A percentile compares a stretch with the other conserved stretches of the same genome.
Conservation (phyloP, 2,329 filamentous ascomycete genomes). For the Herpotrichia juniperi region DNA sequence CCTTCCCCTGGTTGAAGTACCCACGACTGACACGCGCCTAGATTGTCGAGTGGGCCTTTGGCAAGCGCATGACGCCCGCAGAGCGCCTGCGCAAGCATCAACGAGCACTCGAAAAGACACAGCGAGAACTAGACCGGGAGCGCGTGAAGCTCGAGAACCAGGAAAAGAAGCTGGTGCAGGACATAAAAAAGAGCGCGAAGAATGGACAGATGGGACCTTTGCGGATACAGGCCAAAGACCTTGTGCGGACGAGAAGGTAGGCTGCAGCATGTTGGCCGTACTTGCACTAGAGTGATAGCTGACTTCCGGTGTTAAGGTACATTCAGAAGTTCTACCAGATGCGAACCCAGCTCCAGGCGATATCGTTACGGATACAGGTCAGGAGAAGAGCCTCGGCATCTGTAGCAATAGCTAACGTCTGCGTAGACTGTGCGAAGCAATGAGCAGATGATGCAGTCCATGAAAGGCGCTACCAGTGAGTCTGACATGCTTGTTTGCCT, state of each 20-base stretch:
- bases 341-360: conserved; percentile 95
- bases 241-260: conserved; percentile 86
- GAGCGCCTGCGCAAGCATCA: conserved; percentile 93
- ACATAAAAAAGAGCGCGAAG: conserved; percentile 98
- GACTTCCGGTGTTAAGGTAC: conserved; percentile 62
- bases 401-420: conserved; percentile 20
- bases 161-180: conserved; percentile 93
- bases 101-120: conserved; percentile 94
- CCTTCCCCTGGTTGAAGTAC: background rate
- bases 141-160: conserved; percentile 96
- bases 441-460: conserved; percentile 99
- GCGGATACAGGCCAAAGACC: conserved; percentile 97
- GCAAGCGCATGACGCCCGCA: conserved; percentile 97
- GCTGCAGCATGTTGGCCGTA: conserved; percentile 4
- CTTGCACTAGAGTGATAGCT: conserved; percentile 6
- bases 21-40: conserved; percentile 48
- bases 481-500: background rate
- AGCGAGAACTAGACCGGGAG: conserved; percentile 93
- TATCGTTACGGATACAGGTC: conserved; percentile 92
- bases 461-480: conserved; percentile 86
- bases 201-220: conserved; percentile 98
- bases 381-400: conserved; percentile 11
- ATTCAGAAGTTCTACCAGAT: conserved; percentile 99
- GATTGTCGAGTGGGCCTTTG: conserved; percentile 99
- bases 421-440: conserved; percentile 91